Conservation (phyloP, 495 filamentous ascomycete genomes). For the Annulohypoxylon stygium region DNA sequence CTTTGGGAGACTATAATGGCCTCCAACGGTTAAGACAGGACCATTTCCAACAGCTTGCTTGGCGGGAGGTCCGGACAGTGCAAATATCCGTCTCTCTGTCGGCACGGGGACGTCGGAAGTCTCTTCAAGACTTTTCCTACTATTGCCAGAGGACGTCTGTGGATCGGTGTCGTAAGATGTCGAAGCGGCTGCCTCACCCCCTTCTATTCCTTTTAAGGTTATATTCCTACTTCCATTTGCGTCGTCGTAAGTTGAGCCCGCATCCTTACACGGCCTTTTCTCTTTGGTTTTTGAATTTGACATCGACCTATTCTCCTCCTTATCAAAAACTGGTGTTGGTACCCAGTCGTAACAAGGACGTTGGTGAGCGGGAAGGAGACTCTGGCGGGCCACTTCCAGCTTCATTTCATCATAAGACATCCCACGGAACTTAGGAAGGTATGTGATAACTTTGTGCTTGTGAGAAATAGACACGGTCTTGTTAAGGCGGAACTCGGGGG, state of each 20-base stretch:
- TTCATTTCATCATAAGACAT: slow-evolving; percentile 31
- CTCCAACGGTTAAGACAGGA: not conserved
- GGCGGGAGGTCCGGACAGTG: not conserved
- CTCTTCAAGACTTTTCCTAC: too few species aligned
- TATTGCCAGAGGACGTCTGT: not conserved
- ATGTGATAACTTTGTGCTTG: slow-evolving; percentile 22
- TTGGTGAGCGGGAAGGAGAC: slow-evolving; percentile 10
- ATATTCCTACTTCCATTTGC: not conserved
- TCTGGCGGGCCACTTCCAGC: slow-evolving; percentile 23
- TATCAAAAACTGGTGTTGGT: not conserved
- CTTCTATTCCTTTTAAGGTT: not conserved
- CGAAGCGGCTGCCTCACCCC: not conserved
- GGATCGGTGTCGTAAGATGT: not conserved
- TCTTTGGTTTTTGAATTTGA: not conserved
- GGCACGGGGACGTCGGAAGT: not conserved
- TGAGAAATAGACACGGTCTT: slow-evolving; percentile 10
- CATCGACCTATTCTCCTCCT: not conserved
- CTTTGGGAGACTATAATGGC: not conserved
- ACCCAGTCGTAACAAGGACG: not conserved
- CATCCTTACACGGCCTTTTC: not conserved
- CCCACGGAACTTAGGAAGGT: slow-evolving; percentile 15
- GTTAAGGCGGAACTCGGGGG: slow-evolving; percentile 19
- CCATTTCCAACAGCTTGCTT: not conserved
- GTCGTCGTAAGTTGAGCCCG: not conserved
- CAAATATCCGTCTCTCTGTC: not conserved